Evolutionary conservation across 192 early-diverging fungal species (phyloP).

Genomic region (Backusella morwellensis): DNA sequence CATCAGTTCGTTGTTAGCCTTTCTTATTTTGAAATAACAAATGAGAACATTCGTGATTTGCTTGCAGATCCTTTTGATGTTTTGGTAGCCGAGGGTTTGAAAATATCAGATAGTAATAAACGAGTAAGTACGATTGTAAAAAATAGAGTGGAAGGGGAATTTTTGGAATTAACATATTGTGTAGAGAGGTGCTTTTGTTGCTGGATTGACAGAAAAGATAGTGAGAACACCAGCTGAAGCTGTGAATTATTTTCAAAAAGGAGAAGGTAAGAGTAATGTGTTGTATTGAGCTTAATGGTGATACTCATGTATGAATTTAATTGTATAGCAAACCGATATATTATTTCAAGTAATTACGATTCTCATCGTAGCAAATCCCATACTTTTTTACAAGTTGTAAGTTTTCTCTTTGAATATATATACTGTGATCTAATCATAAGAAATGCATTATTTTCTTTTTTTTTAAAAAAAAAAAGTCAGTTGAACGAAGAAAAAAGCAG

Average conservation of each 20-base stretch:
- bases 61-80: constrained; percentile 6
- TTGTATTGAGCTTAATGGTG: neutral
- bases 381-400: constrained; percentile 10
- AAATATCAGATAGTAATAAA: constrained; percentile 12
- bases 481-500: neutral
- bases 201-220: neutral
- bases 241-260: constrained; percentile 10
- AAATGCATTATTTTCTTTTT: neutral
- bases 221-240: neutral
- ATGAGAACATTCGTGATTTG: constrained; percentile 8
- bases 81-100: neutral
- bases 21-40: constrained; percentile 7
- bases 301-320: neutral
- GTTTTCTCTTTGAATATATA: neutral
- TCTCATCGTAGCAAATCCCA: constrained; percentile 4
- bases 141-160: neutral
- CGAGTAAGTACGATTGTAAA: neutral
- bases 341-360: neutral
- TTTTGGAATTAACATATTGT: neutral
- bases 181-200: constrained; percentile 8
- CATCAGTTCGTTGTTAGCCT: neutral
- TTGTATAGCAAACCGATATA: constrained; percentile 10
- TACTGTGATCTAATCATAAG: neutral
- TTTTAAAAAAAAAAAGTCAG: neutral
- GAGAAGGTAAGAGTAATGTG: constrained; percentile 2